phyloP scores from a whole-genome alignment of 148 eudicot genomes.

The Fagopyrum homotropicum region DNA sequence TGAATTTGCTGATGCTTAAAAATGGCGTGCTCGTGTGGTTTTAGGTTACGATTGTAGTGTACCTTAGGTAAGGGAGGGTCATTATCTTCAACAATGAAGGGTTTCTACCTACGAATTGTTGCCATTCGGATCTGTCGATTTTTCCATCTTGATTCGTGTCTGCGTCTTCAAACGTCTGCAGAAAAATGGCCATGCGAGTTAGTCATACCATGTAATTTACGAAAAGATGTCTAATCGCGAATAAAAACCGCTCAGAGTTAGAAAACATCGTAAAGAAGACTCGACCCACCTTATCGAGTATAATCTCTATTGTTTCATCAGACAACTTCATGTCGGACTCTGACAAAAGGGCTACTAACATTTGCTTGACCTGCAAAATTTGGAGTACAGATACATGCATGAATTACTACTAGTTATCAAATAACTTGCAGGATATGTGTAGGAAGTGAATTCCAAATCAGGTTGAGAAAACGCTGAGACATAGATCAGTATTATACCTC shows the following conservation, averaged over 20 bases:
- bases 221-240: too few relatives aligned
- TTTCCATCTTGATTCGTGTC: slow-evolving; percentile 79
- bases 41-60: not conserved
- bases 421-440: not conserved
- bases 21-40: not conserved
- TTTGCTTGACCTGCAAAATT: slow-evolving; percentile 78
- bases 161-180: slow-evolving; percentile 82
- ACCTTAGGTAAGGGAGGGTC: slow-evolving; percentile 96
- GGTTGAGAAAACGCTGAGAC: not conserved
- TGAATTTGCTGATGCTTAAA: not conserved
- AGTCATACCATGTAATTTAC: not conserved
- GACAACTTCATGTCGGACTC: slow-evolving; percentile 92
- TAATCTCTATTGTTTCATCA: slow-evolving; percentile 78
- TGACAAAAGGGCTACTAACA: slow-evolving; percentile 83
- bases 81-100: slow-evolving; percentile 79
- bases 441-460: not conserved
- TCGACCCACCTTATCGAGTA: slow-evolving; percentile 79
- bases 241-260: too few relatives aligned
- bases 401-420: not conserved
- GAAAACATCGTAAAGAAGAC: slow-evolving; percentile 12
- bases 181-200: not conserved
- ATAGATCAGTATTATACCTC: slow-evolving; percentile 45
- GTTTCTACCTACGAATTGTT: slow-evolving; percentile 58
- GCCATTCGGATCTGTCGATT: slow-evolving; percentile 85
- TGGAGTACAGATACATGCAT: not conserved